Evolutionary conservation across 2,329 filamentous ascomycete genomes (phyloP).

Genomic region (Monilinia vaccinii-corymbosi): DNA sequence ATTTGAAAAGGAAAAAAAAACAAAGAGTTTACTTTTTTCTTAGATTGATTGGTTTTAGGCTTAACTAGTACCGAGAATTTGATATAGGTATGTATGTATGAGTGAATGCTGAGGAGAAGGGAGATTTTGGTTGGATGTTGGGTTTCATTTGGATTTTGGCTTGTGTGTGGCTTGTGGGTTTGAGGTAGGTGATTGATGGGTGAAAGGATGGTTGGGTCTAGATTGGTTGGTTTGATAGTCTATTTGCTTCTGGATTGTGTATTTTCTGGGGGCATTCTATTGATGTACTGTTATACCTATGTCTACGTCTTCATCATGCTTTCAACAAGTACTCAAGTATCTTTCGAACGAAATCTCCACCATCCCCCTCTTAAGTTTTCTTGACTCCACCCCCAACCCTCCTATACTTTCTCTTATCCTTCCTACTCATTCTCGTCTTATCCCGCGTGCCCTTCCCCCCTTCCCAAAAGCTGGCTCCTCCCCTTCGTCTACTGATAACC

Average conservation of each 20-base stretch:
- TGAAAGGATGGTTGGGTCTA: neutral
- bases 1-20: too few species aligned
- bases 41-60: too few species aligned
- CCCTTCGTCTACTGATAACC: conserved; percentile 56
- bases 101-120: too few species aligned
- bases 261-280: neutral
- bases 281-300: neutral
- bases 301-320: too few species aligned
- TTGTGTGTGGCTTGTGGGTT: neutral
- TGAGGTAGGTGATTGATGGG: neutral
- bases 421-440: conserved; percentile 60
- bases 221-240: neutral
- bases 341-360: too few species aligned
- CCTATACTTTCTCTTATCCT: conserved; percentile 67
- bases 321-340: neutral
- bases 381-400: conserved; percentile 36
- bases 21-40: too few species aligned
- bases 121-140: too few species aligned
- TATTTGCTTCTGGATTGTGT: neutral
- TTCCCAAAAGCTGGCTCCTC: conserved; percentile 68
- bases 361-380: neutral
- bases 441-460: conserved; percentile 77
- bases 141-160: neutral
- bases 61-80: neutral
- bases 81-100: neutral